Base-by-base conservation (phyloP, 2,329 filamentous ascomycete genomes). In the Ophiostoma australiae region DNA sequence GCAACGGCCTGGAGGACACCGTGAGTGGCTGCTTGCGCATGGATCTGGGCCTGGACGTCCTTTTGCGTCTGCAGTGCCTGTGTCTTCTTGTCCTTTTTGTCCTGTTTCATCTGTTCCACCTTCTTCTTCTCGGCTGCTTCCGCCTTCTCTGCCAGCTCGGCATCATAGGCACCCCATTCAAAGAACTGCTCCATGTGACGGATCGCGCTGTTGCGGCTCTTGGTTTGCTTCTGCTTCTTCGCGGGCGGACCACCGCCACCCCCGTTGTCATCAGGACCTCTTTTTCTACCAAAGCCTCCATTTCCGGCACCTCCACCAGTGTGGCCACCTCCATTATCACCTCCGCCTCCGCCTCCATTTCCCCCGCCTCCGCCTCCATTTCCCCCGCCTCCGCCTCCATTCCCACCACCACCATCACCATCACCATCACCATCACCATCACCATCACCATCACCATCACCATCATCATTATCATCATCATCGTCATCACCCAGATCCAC, bases 151-250 rank as follows among this genome's bases (percentile, higher is more conserved):
- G 35, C 37, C 55, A 27, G 13, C 5, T 33, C 35, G 35, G 31
- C 6, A 17, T 69, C 68, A 23, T 69, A 69, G 35, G 23, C 37
- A 23, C 55, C 55, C 68, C 55, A 69, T 13, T 58, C 68, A 23
- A 65, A 63, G 37, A 69, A 65, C 37, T 35, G 33, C 17, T 69
- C 68, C 68, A 63, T 69, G 48, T 33, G 41, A 4, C 17, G 44
- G 27, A 41, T n/a, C 20, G 31, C 68, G 4, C 23, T 6, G 6
- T 44, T 35, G 6, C n/a, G 31, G 35, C 8, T 35, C 17, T 44
- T 27, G 58, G 35, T 3, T 17, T 31, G 6, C 52, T 37, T 69
- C 20, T 23, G 13, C 63, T 39, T 66, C 11, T 39, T 66, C 20
- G 13, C 7, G 4, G 33, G 35, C 10, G 31, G 33, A 4, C 63